Evolutionary conservation across 768 basidiomycete species (phyloP).

Genomic region (Megacollybia marginata): DNA sequence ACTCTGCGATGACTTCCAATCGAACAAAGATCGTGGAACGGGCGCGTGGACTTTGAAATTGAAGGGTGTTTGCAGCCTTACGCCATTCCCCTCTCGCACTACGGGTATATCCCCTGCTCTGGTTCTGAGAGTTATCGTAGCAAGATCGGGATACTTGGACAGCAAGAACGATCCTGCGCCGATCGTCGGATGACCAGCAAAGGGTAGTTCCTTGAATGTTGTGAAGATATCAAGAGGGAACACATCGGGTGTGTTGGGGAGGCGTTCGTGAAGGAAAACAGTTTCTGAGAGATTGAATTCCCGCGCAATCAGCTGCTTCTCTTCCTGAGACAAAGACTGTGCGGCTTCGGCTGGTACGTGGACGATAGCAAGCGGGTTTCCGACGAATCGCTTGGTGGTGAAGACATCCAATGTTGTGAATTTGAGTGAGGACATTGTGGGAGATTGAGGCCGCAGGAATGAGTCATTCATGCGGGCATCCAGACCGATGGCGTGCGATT

Average conservation of each 20-base stretch:
- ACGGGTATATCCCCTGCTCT: conserved; percentile 38
- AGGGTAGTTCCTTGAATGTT: conserved; percentile 29
- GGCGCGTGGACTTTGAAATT: conserved; percentile 33
- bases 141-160: conserved; percentile 10
- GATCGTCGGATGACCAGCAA: conserved; percentile 39
- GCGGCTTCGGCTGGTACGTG: conserved; percentile 20
- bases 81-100: conserved; percentile 14
- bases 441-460: no score
- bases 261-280: conserved; percentile 32
- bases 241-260: conserved; percentile 10
- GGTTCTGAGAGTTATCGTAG: conserved; percentile 24
- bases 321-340: conserved; percentile 21
- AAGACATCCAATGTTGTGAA: conserved; percentile 36
- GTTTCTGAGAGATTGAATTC: conserved; percentile 47
- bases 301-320: conserved; percentile 35
- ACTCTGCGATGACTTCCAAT: conserved; percentile 21
- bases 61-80: conserved; percentile 29
- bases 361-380: conserved; percentile 40
- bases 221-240: conserved; percentile 35
- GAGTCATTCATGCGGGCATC: no score
- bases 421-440: background rate
- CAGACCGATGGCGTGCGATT: no score
- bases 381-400: conserved; percentile 29
- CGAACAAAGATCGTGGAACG: conserved; percentile 6
- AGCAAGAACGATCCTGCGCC: conserved; percentile 37